Evolutionary conservation across 305 asterid species (phyloP).

Genomic region (Lippia alba): DNA sequence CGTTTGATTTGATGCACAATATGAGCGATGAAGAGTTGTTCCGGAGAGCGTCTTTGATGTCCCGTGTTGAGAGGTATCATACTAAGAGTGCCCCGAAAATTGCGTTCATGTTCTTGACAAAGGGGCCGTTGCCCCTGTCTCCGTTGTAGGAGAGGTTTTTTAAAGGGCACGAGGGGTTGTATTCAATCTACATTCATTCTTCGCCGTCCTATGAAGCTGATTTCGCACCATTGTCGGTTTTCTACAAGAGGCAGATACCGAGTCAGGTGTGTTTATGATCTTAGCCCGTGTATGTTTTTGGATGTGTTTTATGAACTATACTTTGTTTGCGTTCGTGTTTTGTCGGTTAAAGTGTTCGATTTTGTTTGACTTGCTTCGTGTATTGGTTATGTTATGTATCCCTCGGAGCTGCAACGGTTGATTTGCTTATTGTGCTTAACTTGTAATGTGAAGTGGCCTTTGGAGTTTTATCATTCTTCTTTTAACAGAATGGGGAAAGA

Average conservation of each 20-base stretch:
- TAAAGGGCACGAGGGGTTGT: slow-evolving; percentile 51
- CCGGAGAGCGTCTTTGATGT: slow-evolving; percentile 60
- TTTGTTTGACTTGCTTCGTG: no score
- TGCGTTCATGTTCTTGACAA: slow-evolving; percentile 74
- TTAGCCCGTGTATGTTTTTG: no score
- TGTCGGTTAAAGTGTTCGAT: no score
- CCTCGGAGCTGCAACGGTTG: no score
- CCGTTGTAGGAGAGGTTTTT: slow-evolving; percentile 73
- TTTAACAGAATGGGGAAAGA: slow-evolving; percentile 64
- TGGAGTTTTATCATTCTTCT: no score
- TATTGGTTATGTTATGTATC: no score
- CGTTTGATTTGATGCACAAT: slow-evolving; percentile 50
- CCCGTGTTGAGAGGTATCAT: slow-evolving; percentile 54
- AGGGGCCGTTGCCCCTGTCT: slow-evolving; percentile 65
- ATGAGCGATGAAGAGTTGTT: slow-evolving; percentile 63
- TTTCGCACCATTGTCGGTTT: slow-evolving; percentile 52
- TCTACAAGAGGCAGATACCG: slow-evolving; percentile 59
- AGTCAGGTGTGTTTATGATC: slow-evolving; percentile 55
- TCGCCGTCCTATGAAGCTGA: slow-evolving; percentile 55
- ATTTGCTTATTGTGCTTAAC: no score
- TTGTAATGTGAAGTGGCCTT: no score
- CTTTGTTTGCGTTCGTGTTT: no score
- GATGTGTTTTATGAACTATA: no score
- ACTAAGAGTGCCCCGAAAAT: slow-evolving; percentile 63
- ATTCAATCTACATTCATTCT: slow-evolving; percentile 60